Evolutionary conservation across 257 asterid species (phyloP).

Genomic region (Rubia yunnanensis): DNA sequence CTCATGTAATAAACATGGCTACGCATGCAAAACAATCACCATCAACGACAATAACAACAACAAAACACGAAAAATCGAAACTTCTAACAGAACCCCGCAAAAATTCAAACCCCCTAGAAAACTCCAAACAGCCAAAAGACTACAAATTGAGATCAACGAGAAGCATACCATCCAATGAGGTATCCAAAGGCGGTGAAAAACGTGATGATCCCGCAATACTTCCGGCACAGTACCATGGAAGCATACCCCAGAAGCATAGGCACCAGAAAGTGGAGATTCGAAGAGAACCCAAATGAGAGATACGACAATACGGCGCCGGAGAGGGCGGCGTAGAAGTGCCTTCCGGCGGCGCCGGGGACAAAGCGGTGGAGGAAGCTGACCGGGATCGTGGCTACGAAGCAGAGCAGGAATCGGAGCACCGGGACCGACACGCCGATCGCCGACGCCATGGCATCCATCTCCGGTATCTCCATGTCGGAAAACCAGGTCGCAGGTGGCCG

Average conservation of each 20-base stretch:
- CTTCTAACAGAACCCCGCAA: neutral
- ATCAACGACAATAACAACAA: constrained; percentile 2
- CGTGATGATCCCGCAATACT: constrained; percentile 66
- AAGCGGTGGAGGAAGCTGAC: constrained; percentile 77
- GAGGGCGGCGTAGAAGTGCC: constrained; percentile 74
- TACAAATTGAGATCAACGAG: neutral
- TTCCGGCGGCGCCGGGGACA: constrained; percentile 63
- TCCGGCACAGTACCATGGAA: constrained; percentile 61
- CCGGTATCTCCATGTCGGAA: constrained; percentile 60
- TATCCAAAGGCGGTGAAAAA: constrained; percentile 74
- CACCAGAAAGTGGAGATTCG: constrained; percentile 80
- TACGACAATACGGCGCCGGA: constrained; percentile 73
- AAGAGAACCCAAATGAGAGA: constrained; percentile 77
- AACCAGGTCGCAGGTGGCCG: neutral
- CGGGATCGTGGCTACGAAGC: constrained; percentile 85
- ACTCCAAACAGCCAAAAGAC: neutral
- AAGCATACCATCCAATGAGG: constrained; percentile 85
- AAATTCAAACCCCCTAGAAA: neutral
- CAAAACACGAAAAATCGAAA: neutral
- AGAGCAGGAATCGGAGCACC: constrained; percentile 75
- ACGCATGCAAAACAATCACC: constrained; percentile 27
- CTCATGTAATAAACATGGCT: constrained; percentile 99
- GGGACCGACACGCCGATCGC: constrained; percentile 88
- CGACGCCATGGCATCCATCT: constrained; percentile 74
- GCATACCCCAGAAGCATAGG: constrained; percentile 84